Conservation (phyloP, 306 rosid genomes). For the Glycine tomentella region DNA sequence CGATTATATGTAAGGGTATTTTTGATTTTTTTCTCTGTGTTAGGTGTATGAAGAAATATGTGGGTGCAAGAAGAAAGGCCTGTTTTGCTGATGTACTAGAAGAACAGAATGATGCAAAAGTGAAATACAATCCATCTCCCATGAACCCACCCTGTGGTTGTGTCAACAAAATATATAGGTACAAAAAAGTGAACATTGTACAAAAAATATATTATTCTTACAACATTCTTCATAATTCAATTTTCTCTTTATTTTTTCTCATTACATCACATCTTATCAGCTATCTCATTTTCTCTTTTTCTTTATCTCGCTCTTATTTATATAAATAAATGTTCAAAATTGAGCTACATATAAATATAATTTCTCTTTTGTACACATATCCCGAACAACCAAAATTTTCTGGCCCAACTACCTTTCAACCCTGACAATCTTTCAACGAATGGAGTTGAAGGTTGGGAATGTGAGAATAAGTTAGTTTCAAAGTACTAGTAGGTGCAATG, state of each 20-base stretch:
- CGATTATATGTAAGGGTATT: too few relatives aligned
- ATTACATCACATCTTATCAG: neutral
- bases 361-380: too few relatives aligned
- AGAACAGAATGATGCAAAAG: constrained; percentile 10
- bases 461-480: neutral
- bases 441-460: neutral
- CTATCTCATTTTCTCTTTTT: neutral
- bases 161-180: neutral
- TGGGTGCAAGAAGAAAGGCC: too few relatives aligned
- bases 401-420: neutral
- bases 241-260: neutral
- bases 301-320: neutral
- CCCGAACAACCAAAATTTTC: constrained; percentile 16
- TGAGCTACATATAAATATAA: too few relatives aligned
- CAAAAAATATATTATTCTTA: neutral
- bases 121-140: neutral
- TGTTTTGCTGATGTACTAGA: too few relatives aligned
- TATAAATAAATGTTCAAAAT: too few relatives aligned
- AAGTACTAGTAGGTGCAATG: neutral
- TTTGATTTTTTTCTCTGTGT: too few relatives aligned
- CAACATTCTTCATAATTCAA: neutral
- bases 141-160: neutral
- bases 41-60: too few relatives aligned
- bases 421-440: neutral
- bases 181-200: neutral